Percentiles rank a stretch among this genome's conserved stretches.
Evolutionary conservation across 805 yeast genomes (phyloP).

Genomic region (Candida sphagnicola): DNA sequence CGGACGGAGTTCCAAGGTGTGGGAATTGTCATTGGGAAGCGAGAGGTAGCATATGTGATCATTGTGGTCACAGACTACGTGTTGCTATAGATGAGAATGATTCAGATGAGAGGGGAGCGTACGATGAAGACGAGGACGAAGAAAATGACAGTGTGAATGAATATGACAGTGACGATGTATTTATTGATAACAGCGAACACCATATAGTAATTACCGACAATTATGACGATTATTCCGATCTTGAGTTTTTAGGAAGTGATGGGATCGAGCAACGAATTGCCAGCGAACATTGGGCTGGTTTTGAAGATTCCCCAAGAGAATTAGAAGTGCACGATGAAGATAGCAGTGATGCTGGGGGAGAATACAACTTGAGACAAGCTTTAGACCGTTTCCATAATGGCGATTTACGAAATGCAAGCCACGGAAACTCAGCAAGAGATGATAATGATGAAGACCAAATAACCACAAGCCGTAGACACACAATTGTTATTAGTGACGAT

Average conservation of each 20-base stretch:
- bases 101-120: constrained; percentile 35
- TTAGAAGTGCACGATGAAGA: neutral
- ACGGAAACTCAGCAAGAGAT: neutral
- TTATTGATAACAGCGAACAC: constrained; percentile 22
- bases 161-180: constrained; percentile 31
- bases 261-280: neutral
- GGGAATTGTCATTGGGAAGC: constrained; percentile 80
- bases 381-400: neutral
- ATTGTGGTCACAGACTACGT: constrained; percentile 58
- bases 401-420: neutral
- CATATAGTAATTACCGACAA: neutral
- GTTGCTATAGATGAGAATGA: constrained; percentile 30
- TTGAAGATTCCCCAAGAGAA: neutral
- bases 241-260: constrained; percentile 7
- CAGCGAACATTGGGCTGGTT: neutral
- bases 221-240: constrained; percentile 2
- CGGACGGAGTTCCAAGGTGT: constrained; percentile 74
- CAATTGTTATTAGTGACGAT: constrained; percentile 2
- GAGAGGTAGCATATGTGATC: constrained; percentile 60
- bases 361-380: neutral
- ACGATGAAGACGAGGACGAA: constrained; percentile 31
- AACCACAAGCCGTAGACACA: neutral
- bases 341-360: neutral
- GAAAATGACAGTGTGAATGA: constrained; percentile 11
- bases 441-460: constrained; percentile 1